These are phyloP conservation scores for Phytopythium montanum DNA, from an alignment of 352 stramenopile species.

Conservation along the genomic window DNA sequence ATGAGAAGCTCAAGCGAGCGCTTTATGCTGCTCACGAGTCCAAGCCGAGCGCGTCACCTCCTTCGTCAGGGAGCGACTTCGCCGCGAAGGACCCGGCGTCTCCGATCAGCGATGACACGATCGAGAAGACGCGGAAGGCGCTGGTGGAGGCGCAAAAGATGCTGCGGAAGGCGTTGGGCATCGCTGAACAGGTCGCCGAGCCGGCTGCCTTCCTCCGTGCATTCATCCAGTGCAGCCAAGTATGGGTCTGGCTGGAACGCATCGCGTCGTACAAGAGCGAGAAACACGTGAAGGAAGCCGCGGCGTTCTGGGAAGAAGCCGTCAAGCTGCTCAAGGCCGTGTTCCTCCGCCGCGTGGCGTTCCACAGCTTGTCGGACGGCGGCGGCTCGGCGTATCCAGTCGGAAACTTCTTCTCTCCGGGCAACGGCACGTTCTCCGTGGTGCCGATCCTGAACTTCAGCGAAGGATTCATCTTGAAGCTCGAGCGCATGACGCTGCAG, in stretches of 20 bases:
- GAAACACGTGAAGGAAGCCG: slow-evolving; percentile 68
- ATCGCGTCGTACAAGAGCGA: slow-evolving; percentile 78
- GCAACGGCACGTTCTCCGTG: slow-evolving; percentile 51
- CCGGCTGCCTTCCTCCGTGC: slow-evolving; percentile 51
- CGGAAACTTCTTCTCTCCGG: slow-evolving; percentile 24
- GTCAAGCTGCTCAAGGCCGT: slow-evolving; percentile 72
- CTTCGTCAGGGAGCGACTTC: slow-evolving; percentile 1
- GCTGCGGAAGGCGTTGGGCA: slow-evolving; percentile 50
- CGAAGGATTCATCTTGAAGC: slow-evolving; percentile 64
- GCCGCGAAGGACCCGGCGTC: slow-evolving; percentile 17
- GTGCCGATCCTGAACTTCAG: slow-evolving; percentile 83
- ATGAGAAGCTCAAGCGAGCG: slow-evolving; percentile 53
- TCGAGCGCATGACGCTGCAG: slow-evolving; percentile 66
- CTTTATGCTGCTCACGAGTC: not conserved
- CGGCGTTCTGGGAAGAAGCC: slow-evolving; percentile 77
- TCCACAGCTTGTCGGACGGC: slow-evolving; percentile 43
- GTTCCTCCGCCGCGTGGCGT: slow-evolving; percentile 73
- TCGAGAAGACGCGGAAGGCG: slow-evolving; percentile 58
- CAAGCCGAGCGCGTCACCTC: not conserved
- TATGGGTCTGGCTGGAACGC: slow-evolving; percentile 77
- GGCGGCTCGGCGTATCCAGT: slow-evolving; percentile 23
- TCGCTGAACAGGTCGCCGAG: slow-evolving; percentile 69
- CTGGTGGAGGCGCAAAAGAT: slow-evolving; percentile 64
- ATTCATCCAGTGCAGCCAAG: slow-evolving; percentile 58
- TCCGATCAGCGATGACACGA: slow-evolving; percentile 37